Conservation (phyloP, 2,329 filamentous ascomycete species). For the Hymenoscyphus fraxineus region DNA sequence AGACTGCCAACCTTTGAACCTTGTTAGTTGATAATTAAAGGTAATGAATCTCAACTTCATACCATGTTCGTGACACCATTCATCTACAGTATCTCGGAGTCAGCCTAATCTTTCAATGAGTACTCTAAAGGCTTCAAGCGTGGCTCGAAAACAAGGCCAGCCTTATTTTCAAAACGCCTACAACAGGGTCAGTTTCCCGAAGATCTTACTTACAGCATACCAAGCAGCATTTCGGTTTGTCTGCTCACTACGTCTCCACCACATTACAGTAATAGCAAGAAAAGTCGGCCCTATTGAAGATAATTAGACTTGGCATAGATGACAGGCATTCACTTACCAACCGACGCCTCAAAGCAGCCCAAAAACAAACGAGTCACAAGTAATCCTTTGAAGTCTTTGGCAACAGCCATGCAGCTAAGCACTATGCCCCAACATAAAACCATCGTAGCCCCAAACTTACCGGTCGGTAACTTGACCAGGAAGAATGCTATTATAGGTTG, state of each 20-base stretch:
- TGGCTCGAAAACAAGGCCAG: no score
- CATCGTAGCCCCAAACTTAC: conserved; percentile 50
- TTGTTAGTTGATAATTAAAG: background rate
- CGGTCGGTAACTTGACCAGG: conserved; percentile 51
- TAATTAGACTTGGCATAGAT: conserved; percentile 2
- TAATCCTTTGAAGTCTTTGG: conserved; percentile 36
- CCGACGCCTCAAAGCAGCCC: conserved; percentile 51
- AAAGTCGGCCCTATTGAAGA: conserved; percentile 44
- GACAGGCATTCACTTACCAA: conserved; percentile 15
- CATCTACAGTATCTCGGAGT: conserved; percentile 36
- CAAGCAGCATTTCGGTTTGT: conserved; percentile 53
- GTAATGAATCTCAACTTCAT: conserved; percentile 34
- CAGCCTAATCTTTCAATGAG: no score
- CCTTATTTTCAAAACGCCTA: no score
- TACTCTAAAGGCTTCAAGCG: no score
- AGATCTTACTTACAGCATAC: conserved; percentile 40
- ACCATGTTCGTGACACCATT: conserved; percentile 49
- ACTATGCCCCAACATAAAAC: conserved; percentile 52
- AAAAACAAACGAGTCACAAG: conserved; percentile 40
- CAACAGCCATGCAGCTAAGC: conserved; percentile 36
- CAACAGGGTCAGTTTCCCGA: no score
- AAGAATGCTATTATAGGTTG: conserved; percentile 52
- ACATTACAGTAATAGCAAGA: conserved; percentile 57
- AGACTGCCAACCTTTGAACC: conserved; percentile 31
- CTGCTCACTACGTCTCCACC: conserved; percentile 58